Evolutionary conservation across 768 basidiomycete species (phyloP).

Genomic region (Coprinellus micaceus): DNA sequence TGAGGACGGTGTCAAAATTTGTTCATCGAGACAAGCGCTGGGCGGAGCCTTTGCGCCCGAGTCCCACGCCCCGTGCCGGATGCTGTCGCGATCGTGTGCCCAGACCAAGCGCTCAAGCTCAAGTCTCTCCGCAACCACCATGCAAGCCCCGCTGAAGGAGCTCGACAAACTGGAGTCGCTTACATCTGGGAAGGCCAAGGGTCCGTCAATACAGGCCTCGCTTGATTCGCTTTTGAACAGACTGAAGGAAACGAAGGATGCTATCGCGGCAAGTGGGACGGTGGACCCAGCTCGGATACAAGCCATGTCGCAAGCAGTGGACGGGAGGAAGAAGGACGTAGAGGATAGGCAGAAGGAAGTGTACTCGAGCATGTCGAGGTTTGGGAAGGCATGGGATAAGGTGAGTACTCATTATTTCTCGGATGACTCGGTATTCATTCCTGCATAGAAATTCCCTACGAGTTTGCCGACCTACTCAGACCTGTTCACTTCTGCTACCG

Average conservation of each 20-base stretch:
- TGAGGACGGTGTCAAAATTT: neutral
- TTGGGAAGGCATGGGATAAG: conserved; percentile 91
- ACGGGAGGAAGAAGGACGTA: conserved; percentile 75
- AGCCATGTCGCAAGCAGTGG: conserved; percentile 54
- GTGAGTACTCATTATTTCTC: conserved; percentile 34
- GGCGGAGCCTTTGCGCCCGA: too few relatives aligned
- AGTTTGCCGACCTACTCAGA: conserved; percentile 63
- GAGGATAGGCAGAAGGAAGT: conserved; percentile 89
- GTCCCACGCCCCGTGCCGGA: conserved; percentile 3
- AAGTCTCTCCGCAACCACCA: conserved; percentile 23
- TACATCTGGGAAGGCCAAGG: conserved; percentile 51
- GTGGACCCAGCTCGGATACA: conserved; percentile 47
- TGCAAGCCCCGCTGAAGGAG: conserved; percentile 79
- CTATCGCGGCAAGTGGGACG: conserved; percentile 42
- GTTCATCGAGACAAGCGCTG: neutral
- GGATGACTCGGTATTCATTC: neutral
- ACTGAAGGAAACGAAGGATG: conserved; percentile 53
- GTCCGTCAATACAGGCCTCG: conserved; percentile 51
- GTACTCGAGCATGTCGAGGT: conserved; percentile 67
- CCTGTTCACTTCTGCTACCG: conserved; percentile 60
- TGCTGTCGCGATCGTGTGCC: too few relatives aligned
- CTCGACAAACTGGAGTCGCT: conserved; percentile 72
- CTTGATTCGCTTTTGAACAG: conserved; percentile 61
- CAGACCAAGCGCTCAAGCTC: neutral
- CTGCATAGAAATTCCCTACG: conserved; percentile 52